These are phyloP conservation scores for Colletotrichum lini DNA, from an alignment of 2,329 filamentous ascomycete species.

Conservation along the genomic window DNA sequence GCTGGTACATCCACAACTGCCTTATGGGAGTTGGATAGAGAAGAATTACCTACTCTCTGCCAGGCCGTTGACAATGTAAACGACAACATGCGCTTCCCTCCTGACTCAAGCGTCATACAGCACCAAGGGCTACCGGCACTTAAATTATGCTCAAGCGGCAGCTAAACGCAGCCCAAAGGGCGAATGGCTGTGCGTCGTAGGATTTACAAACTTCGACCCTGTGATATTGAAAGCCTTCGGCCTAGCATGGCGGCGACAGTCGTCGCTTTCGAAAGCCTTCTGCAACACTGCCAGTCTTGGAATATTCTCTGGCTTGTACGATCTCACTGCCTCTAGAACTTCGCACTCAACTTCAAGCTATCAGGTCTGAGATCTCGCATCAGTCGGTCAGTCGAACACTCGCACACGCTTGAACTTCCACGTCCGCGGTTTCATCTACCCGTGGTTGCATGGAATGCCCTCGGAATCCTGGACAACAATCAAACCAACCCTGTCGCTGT, in stretches of 20 bases:
- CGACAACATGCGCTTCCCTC: not conserved
- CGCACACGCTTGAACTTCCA: slow-evolving; percentile 3
- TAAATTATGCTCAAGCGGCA: not conserved
- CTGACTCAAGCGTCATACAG: not conserved
- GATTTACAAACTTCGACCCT: not conserved
- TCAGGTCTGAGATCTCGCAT: slow-evolving; percentile 7
- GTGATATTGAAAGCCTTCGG: not conserved
- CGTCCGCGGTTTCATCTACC: slow-evolving; percentile 24
- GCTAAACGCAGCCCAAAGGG: not conserved
- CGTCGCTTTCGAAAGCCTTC: not conserved
- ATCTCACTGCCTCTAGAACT: slow-evolving; percentile 27
- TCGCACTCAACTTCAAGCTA: slow-evolving; percentile 14
- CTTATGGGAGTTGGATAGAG: not conserved
- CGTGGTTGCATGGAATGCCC: not conserved
- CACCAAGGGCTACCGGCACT: no score
- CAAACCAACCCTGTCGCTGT: slow-evolving; percentile 1
- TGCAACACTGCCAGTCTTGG: slow-evolving; percentile 6
- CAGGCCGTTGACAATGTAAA: not conserved
- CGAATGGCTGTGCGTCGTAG: not conserved
- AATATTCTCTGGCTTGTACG: slow-evolving; percentile 31
- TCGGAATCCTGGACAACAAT: not conserved
- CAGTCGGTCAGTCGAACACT: not conserved
- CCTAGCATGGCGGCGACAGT: not conserved
- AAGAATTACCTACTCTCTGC: not conserved
- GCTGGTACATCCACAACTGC: not conserved